Evolutionary conservation across 805 yeast genomes (phyloP).

Genomic region (Metschnikowia santaceciliae): DNA sequence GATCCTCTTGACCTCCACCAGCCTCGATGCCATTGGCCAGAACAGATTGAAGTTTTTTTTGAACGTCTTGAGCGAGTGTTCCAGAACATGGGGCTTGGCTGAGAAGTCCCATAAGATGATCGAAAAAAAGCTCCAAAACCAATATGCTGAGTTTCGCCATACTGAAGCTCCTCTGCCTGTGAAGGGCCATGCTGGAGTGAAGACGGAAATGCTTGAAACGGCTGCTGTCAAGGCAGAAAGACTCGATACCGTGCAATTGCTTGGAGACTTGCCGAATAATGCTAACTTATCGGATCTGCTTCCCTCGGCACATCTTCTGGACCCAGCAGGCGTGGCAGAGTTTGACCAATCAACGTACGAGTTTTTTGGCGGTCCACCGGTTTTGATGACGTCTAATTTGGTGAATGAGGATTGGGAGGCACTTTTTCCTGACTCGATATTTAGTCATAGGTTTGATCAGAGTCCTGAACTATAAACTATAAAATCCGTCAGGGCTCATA

Average conservation of each 20-base stretch:
- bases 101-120: conserved; percentile 43
- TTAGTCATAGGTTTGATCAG: conserved; percentile 15
- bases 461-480: too few species aligned
- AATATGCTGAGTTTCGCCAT: conserved; percentile 15
- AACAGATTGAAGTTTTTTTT: conserved; percentile 36
- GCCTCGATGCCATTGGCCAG: conserved; percentile 24
- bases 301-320: background rate
- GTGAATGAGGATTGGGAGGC: conserved; percentile 48
- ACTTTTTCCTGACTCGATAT: conserved; percentile 44
- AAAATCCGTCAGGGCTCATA: too few species aligned
- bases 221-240: background rate
- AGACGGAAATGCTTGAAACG: background rate
- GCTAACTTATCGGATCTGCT: background rate
- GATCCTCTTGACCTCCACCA: conserved; percentile 32
- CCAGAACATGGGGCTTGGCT: conserved; percentile 46
- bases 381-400: conserved; percentile 48
- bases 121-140: conserved; percentile 27
- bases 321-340: conserved; percentile 5
- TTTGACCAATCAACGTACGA: conserved; percentile 27
- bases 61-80: conserved; percentile 37
- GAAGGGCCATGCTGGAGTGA: background rate
- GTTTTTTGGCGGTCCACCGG: conserved; percentile 51
- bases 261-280: background rate
- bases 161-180: background rate
- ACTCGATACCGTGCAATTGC: conserved; percentile 1